Evolutionary conservation across 306 rosid species (phyloP).

Genomic region (Glycine latifolia): DNA sequence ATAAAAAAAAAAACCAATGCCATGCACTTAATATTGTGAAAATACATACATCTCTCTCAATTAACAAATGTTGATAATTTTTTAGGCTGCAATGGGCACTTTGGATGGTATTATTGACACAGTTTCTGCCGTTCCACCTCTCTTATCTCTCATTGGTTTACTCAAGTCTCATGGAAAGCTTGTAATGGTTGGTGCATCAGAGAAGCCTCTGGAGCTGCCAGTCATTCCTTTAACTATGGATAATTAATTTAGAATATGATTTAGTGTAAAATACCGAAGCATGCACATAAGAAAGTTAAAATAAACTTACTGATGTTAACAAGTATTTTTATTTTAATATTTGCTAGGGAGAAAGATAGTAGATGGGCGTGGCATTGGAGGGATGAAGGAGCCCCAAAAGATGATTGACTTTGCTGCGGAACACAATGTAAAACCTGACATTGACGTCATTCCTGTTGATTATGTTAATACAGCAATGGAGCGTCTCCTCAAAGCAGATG

Average conservation of each 20-base stretch:
- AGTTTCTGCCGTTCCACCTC: too few species aligned
- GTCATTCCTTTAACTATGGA: constrained; percentile 40
- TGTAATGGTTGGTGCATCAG: too few species aligned
- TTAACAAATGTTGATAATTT: not conserved
- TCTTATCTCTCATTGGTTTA: too few species aligned
- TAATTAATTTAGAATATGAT: constrained; percentile 3
- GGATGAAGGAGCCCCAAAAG: constrained; percentile 58
- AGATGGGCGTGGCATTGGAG: constrained; percentile 52
- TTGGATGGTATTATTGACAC: constrained; percentile 66
- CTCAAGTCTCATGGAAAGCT: too few species aligned
- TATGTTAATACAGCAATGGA: constrained; percentile 60
- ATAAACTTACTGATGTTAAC: not conserved
- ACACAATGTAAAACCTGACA: constrained; percentile 51
- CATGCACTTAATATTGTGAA: not conserved
- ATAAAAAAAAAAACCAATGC: not conserved
- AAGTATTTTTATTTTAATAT: not conserved
- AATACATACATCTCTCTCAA: not conserved
- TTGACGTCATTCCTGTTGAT: constrained; percentile 53
- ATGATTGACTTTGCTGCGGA: constrained; percentile 59
- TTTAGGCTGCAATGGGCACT: constrained; percentile 48
- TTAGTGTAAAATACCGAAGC: too few species aligned
- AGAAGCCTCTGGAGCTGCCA: too few species aligned
- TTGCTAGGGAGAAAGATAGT: constrained; percentile 29
- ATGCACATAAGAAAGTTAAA: too few species aligned
- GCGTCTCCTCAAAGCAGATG: constrained; percentile 54